phyloP scores from a whole-genome alignment of 768 basidiomycete genomes.

The Antrodiella citrinella region DNA sequence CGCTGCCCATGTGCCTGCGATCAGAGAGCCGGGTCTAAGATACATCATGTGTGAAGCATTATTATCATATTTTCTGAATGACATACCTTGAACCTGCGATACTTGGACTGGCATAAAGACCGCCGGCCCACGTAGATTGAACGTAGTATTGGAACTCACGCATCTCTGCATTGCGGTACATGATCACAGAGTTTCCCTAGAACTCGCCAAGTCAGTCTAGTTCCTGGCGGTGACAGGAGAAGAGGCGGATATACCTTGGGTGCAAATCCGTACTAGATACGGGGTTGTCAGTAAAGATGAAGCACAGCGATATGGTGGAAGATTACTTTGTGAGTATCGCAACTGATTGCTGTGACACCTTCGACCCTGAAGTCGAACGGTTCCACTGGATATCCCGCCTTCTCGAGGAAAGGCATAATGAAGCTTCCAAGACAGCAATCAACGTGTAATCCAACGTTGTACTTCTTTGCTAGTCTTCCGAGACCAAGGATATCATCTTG shows the following conservation, averaged over 20 bases:
- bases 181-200: conserved; percentile 87
- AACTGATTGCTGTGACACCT: conserved; percentile 92
- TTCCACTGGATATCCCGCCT: conserved; percentile 59
- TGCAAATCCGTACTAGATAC: conserved; percentile 77
- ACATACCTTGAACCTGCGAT: conserved; percentile 82
- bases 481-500: conserved; percentile 83
- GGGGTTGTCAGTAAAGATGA: not conserved
- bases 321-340: conserved; percentile 87
- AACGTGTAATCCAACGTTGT: conserved; percentile 85
- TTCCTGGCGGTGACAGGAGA: not conserved
- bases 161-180: conserved; percentile 79
- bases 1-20: conserved; percentile 95
- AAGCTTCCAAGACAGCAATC: conserved; percentile 94
- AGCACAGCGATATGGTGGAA: not conserved
- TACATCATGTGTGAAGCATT: not conserved
- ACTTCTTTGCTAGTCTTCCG: conserved; percentile 57
- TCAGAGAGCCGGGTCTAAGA: conserved; percentile 76
- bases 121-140: conserved; percentile 74
- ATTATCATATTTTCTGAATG: too few relatives aligned
- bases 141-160: conserved; percentile 84
- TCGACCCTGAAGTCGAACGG: conserved; percentile 87
- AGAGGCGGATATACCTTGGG: conserved; percentile 57
- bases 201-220: not conserved
- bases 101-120: conserved; percentile 86
- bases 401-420: conserved; percentile 86